Conservation (phyloP, 2,329 filamentous ascomycete species). For the Stenocarpella maydis region DNA sequence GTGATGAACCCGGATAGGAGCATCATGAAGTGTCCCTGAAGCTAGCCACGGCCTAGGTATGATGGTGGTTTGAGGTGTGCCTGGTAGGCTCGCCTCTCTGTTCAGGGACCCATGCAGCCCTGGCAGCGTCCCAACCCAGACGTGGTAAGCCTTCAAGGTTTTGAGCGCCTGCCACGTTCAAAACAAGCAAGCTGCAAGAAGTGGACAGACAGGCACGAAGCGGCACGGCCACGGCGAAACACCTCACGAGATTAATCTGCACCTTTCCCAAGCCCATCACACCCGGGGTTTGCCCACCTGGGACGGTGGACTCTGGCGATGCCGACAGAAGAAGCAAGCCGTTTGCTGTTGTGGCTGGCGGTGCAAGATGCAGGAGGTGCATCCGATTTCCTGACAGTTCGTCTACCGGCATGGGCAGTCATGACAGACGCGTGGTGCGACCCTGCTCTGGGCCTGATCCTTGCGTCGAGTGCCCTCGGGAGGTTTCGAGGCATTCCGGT, state of each 20-base stretch:
- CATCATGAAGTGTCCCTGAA: slow-evolving; percentile 17
- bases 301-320: slow-evolving; percentile 5
- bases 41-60: slow-evolving; percentile 7
- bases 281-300: slow-evolving; percentile 13
- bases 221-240: slow-evolving; percentile 32
- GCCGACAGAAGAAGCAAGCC: slow-evolving; percentile 21
- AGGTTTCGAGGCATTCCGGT: background rate
- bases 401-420: slow-evolving; percentile 29
- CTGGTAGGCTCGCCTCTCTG: slow-evolving; percentile 2
- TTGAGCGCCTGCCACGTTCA: background rate
- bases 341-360: slow-evolving; percentile 8
- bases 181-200: background rate
- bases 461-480: background rate
- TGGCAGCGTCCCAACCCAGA: background rate
- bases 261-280: slow-evolving; percentile 33
- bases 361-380: slow-evolving; percentile 23
- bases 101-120: background rate
- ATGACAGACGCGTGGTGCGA: slow-evolving; percentile 22
- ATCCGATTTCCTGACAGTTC: slow-evolving; percentile 21
- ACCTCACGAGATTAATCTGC: slow-evolving; percentile 33
- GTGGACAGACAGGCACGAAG: too few species aligned
- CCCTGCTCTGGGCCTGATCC: slow-evolving; percentile 12
- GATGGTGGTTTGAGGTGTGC: slow-evolving; percentile 14
- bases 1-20: slow-evolving; percentile 17
- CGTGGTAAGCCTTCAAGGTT: background rate